These are phyloP conservation scores for Noccaea bulbosa DNA, from an alignment of 345 rosid genomes.

Conservation along the genomic window DNA sequence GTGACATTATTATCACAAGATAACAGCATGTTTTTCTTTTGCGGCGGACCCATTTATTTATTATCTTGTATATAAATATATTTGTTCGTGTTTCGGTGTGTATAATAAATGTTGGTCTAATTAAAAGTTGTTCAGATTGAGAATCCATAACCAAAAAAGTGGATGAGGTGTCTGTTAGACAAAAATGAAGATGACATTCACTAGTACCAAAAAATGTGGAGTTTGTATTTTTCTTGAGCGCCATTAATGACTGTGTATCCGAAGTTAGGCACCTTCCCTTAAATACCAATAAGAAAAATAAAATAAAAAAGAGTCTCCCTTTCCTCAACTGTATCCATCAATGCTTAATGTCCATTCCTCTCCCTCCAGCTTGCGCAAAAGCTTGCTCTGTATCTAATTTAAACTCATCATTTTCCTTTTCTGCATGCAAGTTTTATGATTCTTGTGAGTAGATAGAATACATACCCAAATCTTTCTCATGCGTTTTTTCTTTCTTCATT, in stretches of 20 bases:
- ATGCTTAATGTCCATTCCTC: conserved; percentile 37
- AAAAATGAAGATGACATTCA: conserved; percentile 14
- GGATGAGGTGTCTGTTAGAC: background rate
- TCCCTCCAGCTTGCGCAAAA: conserved; percentile 14
- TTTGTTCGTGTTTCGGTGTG: conserved; percentile 9
- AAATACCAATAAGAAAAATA: background rate
- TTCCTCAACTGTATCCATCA: conserved; percentile 45
- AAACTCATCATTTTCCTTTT: conserved; percentile 14
- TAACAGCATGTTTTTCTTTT: background rate
- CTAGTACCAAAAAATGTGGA: background rate
- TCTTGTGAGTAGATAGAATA: conserved; percentile 1
- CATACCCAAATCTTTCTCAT: conserved; percentile 19
- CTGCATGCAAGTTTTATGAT: conserved; percentile 43
- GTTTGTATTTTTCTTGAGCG: conserved; percentile 7
- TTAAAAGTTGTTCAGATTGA: conserved; percentile 10
- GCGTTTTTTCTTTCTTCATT: conserved; percentile 32
- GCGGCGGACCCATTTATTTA: conserved; percentile 27
- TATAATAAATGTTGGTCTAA: conserved; percentile 9
- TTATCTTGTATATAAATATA: background rate
- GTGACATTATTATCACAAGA: background rate
- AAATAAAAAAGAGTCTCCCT: conserved; percentile 11
- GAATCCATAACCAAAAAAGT: background rate
- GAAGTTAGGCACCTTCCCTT: conserved; percentile 43
- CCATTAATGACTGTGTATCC: conserved; percentile 38
- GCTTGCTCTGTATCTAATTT: conserved; percentile 19